A percentile compares a stretch with the other conserved stretches of the same genome.
These are phyloP conservation scores for Colletotrichum abscissum DNA, from an alignment of 2,329 filamentous ascomycete species.

Conservation along the genomic window DNA sequence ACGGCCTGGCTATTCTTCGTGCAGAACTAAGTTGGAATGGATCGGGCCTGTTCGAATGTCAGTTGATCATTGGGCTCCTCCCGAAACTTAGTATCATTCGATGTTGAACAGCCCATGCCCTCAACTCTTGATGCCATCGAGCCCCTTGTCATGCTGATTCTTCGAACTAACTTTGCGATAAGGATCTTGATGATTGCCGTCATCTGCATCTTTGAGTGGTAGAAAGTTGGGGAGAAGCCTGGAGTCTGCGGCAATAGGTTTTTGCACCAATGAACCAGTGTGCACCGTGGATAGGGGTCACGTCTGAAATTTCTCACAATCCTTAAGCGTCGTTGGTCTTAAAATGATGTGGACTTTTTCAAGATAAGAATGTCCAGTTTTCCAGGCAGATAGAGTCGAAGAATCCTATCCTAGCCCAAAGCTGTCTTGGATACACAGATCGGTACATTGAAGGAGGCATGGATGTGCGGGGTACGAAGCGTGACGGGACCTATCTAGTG, in stretches of 20 bases:
- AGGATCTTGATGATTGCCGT: neutral
- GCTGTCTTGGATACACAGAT: no score
- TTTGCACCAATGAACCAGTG: no score
- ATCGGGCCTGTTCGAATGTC: neutral
- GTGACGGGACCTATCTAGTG: no score
- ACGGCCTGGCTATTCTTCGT: neutral
- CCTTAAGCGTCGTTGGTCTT: no score
- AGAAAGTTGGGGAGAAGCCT: neutral
- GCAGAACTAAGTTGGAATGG: no score
- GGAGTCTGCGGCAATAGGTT: no score
- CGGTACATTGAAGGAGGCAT: no score
- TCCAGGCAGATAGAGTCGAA: no score
- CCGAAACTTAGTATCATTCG: neutral
- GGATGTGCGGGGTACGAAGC: accelerated
- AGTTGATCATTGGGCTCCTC: neutral
- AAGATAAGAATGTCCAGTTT: no score
- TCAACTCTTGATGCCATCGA: neutral
- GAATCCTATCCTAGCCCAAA: accelerated
- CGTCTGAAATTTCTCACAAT: no score
- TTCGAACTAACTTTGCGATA: neutral
- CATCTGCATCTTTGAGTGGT: neutral
- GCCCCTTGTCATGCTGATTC: neutral
- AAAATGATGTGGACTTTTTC: no score
- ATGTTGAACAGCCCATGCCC: neutral
- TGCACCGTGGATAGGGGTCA: no score